Percentiles rank a stretch among this genome's conserved stretches.
phyloP scores from a whole-genome alignment of 1,284 basidiomycete genomes.

The Fistulinella cinereoalba region DNA sequence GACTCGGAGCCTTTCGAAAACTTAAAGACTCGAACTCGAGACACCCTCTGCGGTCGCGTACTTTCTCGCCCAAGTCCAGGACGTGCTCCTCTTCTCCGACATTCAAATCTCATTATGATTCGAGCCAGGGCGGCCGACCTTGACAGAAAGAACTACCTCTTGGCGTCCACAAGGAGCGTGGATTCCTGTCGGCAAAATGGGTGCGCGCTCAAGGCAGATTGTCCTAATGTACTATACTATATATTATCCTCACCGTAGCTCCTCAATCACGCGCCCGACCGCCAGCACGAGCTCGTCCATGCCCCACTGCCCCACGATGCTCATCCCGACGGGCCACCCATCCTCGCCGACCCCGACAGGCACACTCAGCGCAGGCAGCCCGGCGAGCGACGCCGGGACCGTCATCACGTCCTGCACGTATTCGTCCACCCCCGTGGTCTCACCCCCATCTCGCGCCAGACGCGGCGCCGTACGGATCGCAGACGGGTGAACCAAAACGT shows the following conservation, averaged over 20 bases:
- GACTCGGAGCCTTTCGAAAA: no score
- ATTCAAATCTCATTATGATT: no score
- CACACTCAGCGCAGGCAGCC: slow-evolving; percentile 79
- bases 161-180: no score
- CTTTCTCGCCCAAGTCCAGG: no score
- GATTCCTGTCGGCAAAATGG: no score
- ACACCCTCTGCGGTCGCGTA: no score
- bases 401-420: slow-evolving; percentile 95
- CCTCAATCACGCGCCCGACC: slow-evolving; percentile 51
- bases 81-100: no score
- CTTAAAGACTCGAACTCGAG: no score
- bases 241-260: slow-evolving; percentile 10
- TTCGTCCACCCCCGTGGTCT: slow-evolving; percentile 39
- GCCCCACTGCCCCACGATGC: slow-evolving; percentile 90
- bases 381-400: slow-evolving; percentile 88
- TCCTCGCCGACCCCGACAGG: slow-evolving; percentile 51
- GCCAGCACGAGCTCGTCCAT: slow-evolving; percentile 64
- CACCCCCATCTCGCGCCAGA: slow-evolving; percentile 35
- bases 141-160: no score
- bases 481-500: slow-evolving; percentile 84
- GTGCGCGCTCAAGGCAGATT: no score
- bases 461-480: slow-evolving; percentile 76
- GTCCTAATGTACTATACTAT: no score
- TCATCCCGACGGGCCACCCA: slow-evolving; percentile 86
- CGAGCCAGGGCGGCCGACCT: no score